Percentiles rank a stretch among this genome's conserved stretches.
phyloP scores from a whole-genome alignment of 192 early-diverging fungal genomes.

The Neocallimastix lanati region DNA sequence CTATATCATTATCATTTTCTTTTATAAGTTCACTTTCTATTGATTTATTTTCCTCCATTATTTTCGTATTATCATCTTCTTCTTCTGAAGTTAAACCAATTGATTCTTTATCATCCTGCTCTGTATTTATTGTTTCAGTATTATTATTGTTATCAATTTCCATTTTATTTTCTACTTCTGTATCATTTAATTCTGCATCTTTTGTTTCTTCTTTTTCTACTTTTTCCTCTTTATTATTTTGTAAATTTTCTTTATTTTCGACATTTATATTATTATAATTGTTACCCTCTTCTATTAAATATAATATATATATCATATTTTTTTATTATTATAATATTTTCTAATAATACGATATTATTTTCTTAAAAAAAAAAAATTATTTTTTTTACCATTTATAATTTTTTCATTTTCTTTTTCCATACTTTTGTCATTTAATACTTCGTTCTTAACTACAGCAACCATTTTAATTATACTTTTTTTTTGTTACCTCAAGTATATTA shows the following conservation, averaged over 20 bases:
- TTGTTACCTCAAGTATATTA: no score
- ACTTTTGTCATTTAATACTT: no score
- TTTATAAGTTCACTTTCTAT: no score
- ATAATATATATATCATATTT: no score
- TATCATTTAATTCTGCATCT: neutral
- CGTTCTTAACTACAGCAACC: no score
- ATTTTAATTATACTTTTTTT: no score
- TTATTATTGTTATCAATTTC: neutral
- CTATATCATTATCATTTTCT: neutral
- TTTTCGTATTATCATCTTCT: neutral
- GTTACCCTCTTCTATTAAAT: neutral
- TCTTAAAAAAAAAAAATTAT: no score
- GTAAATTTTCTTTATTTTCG: neutral
- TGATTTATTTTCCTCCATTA: no score
- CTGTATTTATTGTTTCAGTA: neutral
- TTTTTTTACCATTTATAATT: no score
- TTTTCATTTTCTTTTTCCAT: no score
- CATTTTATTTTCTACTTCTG: neutral
- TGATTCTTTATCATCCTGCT: neutral
- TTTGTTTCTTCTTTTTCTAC: neutral
- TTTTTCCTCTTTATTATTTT: neutral
- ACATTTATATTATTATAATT: neutral
- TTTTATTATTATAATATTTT: no score
- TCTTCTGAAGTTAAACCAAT: neutral
- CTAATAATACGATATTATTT: no score